Conservation (phyloP, 495 filamentous ascomycete genomes). For the Baudoinia panamericana region DNA sequence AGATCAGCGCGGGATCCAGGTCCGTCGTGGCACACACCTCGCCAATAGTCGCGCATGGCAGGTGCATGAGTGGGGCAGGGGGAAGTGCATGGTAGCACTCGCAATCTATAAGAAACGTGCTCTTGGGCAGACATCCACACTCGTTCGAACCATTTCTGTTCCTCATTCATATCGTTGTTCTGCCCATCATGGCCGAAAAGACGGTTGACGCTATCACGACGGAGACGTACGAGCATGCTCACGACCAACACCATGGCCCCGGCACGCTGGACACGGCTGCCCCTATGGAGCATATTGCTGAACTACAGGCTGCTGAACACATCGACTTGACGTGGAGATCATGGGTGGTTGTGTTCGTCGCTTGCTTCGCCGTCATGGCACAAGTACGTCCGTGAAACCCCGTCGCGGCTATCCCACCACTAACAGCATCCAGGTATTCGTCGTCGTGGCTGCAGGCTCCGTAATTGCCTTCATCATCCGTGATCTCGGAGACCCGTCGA, state of each 20-base stretch:
- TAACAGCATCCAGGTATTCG: no score
- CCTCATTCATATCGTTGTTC: neutral
- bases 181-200: constrained; percentile 12
- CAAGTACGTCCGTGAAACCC: no score
- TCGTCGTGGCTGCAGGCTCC: constrained; percentile 42
- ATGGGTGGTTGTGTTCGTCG: constrained; percentile 27
- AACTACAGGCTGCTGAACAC: constrained; percentile 16
- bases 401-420: no score
- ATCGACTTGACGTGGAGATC: constrained; percentile 25
- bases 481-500: constrained; percentile 37
- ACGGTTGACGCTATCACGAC: constrained; percentile 3
- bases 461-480: constrained; percentile 42
- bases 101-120: no score
- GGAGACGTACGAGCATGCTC: constrained; percentile 3
- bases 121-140: no score
- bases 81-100: no score
- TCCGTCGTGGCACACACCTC: no score
- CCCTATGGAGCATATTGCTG: constrained; percentile 10
- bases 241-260: neutral
- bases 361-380: constrained; percentile 30
- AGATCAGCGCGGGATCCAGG: no score
- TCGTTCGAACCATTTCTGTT: no score
- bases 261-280: constrained; percentile 4
- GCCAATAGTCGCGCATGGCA: no score
- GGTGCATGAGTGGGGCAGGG: no score